Base-by-base conservation (phyloP, 208 protist species). In the Crithidia sp. region DNA sequence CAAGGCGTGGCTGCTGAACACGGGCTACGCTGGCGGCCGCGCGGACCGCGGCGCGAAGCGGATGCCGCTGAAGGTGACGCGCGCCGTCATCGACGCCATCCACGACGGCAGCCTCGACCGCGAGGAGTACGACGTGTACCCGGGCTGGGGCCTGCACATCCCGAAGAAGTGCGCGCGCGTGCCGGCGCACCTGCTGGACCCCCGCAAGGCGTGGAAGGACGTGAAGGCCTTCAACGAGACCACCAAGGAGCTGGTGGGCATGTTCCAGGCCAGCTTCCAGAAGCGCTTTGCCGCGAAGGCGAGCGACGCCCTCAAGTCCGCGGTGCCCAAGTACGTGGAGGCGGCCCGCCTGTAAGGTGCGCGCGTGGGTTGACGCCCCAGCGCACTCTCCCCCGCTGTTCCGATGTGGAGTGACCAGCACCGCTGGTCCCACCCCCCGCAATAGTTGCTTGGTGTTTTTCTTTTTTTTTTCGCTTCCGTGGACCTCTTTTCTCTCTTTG, bases 41-140 rank as follows among this genome's bases (percentile, higher is more conserved):
- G 84, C 90, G 47, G 95, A 94, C 69, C 83, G 89, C 59, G 96
- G 94, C 16, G 86, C 86, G 61, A 95, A 89, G 77, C 91, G 97
- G 61, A 97, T 97, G 84, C 86, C 88, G 61, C 78, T 99, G 36
- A 89, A 93, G 65, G 95, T 97, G 82, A 98, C 97, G 39, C 91
- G 98, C 70, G 88, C 93, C 39, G 97, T 99, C 67, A 96, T 99
- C 67, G 95, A 98, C 70, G 95, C 96, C 28, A 99, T 99, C 84
- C 95, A 99, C 88, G 79, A 93, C 76, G 97, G 97, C 55, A 84
- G 85, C 43, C 93, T 99, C 8, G 91, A 82, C 53, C 76, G 90
- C 64, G 79, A 81, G 36, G 56, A 84, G 44, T 96, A 90, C 77
- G 71, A 75, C 14, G 80, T 65, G 76, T 88, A 96, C 77, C 85